Percentiles rank a stretch among this genome's conserved stretches.
Evolutionary conservation across 2,329 filamentous ascomycete genomes (phyloP).

Genomic region (Calonectria multiphialidica): DNA sequence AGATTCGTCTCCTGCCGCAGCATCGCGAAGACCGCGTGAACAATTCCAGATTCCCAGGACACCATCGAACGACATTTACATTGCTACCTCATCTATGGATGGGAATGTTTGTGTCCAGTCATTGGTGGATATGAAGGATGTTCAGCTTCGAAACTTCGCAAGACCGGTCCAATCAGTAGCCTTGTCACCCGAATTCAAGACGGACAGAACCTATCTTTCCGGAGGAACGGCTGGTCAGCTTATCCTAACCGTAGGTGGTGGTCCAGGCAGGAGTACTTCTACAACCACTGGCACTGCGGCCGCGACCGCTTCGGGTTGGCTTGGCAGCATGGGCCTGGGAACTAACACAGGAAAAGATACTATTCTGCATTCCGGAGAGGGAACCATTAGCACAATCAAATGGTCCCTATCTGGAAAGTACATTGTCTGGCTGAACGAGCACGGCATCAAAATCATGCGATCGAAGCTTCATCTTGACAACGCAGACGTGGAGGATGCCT

Average conservation of each 20-base stretch:
- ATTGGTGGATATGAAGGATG: constrained; percentile 88
- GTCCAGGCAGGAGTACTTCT: constrained; percentile 84
- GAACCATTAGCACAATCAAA: constrained; percentile 89
- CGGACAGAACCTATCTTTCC: constrained; percentile 88
- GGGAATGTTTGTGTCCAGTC: constrained; percentile 95
- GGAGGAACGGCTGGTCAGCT: constrained; percentile 90
- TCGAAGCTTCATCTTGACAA: constrained; percentile 85
- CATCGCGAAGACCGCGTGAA: constrained; percentile 65
- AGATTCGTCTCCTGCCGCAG: constrained; percentile 57
- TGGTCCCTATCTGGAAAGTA: constrained; percentile 96
- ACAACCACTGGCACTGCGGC: constrained; percentile 88
- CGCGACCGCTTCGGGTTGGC: constrained; percentile 88
- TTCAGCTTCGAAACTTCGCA: constrained; percentile 92
- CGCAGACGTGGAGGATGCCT: constrained; percentile 83
- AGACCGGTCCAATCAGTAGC: constrained; percentile 92
- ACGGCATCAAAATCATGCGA: constrained; percentile 98
- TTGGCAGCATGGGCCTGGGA: constrained; percentile 87
- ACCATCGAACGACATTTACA: constrained; percentile 91
- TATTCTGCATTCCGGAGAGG: constrained; percentile 91
- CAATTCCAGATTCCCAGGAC: constrained; percentile 73
- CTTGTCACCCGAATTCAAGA: constrained; percentile 94
- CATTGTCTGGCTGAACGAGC: constrained; percentile 95
- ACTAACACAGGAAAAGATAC: constrained; percentile 85
- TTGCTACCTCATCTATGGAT: constrained; percentile 94
- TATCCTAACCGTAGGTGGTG: constrained; percentile 86